phyloP scores from a whole-genome alignment of 179 eudicot species.

The Spinacia oleracea region DNA sequence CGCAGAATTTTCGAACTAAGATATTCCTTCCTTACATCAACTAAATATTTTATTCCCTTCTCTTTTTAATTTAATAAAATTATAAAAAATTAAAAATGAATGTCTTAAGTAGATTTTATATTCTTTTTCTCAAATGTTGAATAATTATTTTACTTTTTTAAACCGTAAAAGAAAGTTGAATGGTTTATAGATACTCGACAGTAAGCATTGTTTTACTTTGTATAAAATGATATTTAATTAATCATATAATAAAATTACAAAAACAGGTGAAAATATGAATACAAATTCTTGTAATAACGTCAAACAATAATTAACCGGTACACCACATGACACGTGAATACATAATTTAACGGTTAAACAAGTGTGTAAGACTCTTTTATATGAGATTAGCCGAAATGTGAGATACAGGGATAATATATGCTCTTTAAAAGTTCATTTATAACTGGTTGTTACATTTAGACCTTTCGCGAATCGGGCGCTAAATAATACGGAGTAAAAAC shows the following conservation, averaged over 20 bases:
- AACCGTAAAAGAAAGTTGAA: conserved; percentile 55
- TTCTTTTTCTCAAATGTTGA: conserved; percentile 32
- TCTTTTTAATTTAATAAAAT: neutral
- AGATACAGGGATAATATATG: no score
- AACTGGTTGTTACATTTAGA: no score
- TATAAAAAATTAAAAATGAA: conserved; percentile 26
- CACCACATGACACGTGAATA: no score
- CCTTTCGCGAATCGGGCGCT: no score
- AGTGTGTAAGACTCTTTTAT: no score
- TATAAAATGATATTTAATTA: neutral
- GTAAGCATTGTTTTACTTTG: conserved; percentile 31
- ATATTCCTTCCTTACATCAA: conserved; percentile 72
- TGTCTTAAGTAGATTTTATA: conserved; percentile 46
- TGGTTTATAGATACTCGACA: conserved; percentile 58
- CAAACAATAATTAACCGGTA: no score
- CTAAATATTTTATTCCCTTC: conserved; percentile 45
- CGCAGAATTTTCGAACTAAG: conserved; percentile 59
- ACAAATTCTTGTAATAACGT: no score
- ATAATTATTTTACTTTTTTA: conserved; percentile 53
- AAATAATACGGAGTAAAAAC: no score
- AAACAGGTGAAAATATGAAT: no score
- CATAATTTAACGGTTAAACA: no score
- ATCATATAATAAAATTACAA: neutral
- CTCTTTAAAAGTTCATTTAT: no score
- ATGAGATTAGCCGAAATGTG: no score